Conservation (phyloP, 78 protist species). For the Isochrysis galbana region DNA sequence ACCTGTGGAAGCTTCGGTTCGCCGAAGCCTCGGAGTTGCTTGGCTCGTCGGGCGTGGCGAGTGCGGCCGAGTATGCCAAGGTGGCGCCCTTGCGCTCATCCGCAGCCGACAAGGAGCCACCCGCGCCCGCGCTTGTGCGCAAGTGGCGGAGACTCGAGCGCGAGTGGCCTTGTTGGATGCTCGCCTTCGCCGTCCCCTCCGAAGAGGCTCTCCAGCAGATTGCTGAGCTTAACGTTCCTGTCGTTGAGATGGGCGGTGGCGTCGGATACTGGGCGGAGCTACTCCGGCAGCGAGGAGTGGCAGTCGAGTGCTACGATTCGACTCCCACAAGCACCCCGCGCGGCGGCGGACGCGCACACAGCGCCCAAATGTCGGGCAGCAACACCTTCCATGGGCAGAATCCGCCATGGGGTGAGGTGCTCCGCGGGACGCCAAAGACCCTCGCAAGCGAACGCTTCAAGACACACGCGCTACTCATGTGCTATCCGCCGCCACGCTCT, state of each 20-base stretch:
- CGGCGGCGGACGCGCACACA: neutral
- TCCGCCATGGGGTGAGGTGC: neutral
- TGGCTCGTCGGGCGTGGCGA: neutral
- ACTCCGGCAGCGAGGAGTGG: neutral
- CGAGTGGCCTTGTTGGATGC: neutral
- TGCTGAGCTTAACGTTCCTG: neutral
- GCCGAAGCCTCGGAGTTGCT: neutral
- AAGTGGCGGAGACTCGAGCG: neutral
- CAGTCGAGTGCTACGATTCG: neutral
- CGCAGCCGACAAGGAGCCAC: neutral
- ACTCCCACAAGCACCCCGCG: too few relatives aligned
- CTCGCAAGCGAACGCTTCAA: neutral
- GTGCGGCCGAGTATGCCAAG: neutral
- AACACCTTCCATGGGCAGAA: neutral
- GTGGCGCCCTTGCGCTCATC: neutral
- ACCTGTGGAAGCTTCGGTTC: neutral
- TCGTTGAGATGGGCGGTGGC: constrained; percentile 7
- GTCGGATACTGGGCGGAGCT: neutral
- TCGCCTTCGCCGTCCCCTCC: neutral
- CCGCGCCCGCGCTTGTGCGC: neutral
- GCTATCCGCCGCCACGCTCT: neutral
- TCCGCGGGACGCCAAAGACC: neutral
- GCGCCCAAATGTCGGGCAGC: neutral
- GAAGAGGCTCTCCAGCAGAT: neutral
- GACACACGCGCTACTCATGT: neutral